Base-by-base conservation (phyloP, 495 filamentous ascomycete species). In the Hyaloscypha bicolor region DNA sequence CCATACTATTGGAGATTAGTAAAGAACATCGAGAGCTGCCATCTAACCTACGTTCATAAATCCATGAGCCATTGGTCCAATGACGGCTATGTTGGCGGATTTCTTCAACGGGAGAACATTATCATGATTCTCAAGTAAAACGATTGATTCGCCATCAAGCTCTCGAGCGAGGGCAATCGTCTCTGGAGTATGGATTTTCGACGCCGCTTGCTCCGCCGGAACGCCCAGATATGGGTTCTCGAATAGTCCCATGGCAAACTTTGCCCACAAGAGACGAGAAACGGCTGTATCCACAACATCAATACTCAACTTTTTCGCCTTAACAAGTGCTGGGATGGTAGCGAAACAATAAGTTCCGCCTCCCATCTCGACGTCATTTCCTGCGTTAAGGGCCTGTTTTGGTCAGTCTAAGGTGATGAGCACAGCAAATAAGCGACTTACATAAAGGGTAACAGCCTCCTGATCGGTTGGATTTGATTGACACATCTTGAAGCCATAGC, bases 341-440 rank as follows among this genome's bases (percentile, higher is more conserved):
- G 85, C 81, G 71, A 86, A 91, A 74, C 87, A 90, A 77, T 84
- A 91, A 22, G 85, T 87, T 33, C 89, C 89, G 59, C 89, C 89
- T 39, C 89, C 89, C 89, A 91, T 91, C 69, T 91, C 89, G n/a
- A 89, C 84, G 65, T 91, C 88, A 57, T 85, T 87, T n/a, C 89
- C 88, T 16, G 89, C 87, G 5, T 83, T 84, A 42, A 91, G 79
- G 6, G 85, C 85, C 76, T 78, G 42, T 1, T 35, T n/a, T 32
- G 51, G 31, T 63, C 33, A 67, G 29, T 9, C 30, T 52, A 1
- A 11, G 6, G 42, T 21, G 39, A 19, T 37, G n/a, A 31, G 12
- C 11, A 5, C 4, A 6, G 30, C 16, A 35, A 39, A 29, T 14
- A 33, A 14, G 16, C 9, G 16, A 67, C 65, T 60, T 62, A 67